These are phyloP conservation scores for Boletus bicolor DNA, from an alignment of 768 basidiomycete species.

Conservation along the genomic window DNA sequence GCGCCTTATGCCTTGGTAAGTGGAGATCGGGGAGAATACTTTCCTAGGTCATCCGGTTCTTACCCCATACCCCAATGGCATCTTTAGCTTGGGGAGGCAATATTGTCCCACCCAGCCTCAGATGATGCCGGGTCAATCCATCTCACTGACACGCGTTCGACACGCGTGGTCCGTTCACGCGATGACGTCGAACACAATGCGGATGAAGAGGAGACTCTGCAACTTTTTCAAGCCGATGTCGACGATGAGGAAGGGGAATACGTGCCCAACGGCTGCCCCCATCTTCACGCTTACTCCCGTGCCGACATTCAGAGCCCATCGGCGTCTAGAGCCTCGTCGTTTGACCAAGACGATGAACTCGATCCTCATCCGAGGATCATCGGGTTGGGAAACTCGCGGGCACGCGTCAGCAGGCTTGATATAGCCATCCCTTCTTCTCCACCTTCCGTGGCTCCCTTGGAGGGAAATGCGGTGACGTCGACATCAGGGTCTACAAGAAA, in stretches of 20 bases:
- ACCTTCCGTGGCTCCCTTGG: conserved; percentile 11
- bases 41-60: not conserved
- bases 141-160: conserved; percentile 36
- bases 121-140: conserved; percentile 37
- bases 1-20: conserved; percentile 85
- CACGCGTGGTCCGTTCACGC: conserved; percentile 6
- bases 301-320: not conserved
- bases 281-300: not conserved
- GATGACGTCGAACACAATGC: conserved; percentile 17
- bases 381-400: conserved; percentile 38
- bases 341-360: conserved; percentile 7
- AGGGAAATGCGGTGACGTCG: conserved; percentile 20
- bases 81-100: conserved; percentile 76
- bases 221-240: conserved; percentile 19
- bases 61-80: conserved; percentile 20
- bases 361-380: conserved; percentile 30
- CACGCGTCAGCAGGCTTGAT: conserved; percentile 49
- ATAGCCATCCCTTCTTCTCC: conserved; percentile 25
- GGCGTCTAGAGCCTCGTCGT: not conserved
- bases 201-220: conserved; percentile 27
- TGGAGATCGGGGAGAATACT: conserved; percentile 6
- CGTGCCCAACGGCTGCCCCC: not conserved
- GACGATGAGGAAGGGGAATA: conserved; percentile 25
- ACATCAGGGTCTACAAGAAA: conserved; percentile 10
- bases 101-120: conserved; percentile 58